phyloP scores from a whole-genome alignment of 768 basidiomycete genomes.

The Hortiboletus flavorubellus region DNA sequence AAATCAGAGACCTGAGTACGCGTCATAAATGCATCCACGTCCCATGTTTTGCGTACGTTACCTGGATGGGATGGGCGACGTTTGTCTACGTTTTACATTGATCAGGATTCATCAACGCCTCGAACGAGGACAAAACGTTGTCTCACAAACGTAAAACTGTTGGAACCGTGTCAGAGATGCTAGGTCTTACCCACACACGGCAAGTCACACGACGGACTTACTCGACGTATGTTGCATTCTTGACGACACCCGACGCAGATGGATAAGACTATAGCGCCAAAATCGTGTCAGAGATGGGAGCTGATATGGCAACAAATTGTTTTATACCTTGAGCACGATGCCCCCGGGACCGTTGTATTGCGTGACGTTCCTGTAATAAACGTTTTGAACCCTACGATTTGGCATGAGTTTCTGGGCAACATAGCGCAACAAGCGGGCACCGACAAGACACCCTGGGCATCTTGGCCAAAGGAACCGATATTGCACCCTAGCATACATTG shows the following conservation, averaged over 20 bases:
- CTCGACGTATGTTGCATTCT: constrained; percentile 11
- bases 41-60: neutral
- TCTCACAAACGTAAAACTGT: constrained; percentile 14
- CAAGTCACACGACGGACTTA: neutral
- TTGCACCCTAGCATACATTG: constrained; percentile 8
- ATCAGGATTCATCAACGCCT: neutral
- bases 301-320: neutral
- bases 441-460: neutral
- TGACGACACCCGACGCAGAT: constrained; percentile 6
- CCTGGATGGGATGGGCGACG: constrained; percentile 7
- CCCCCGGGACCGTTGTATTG: neutral
- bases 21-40: neutral
- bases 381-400: constrained; percentile 2
- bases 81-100: neutral
- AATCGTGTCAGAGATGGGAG: neutral
- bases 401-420: neutral
- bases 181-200: neutral
- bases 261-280: constrained; percentile 7
- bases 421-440: neutral
- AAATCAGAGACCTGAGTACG: neutral
- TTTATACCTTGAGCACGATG: constrained; percentile 9
- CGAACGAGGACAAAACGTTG: too few species aligned
- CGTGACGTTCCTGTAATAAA: constrained; percentile 11
- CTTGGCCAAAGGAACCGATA: constrained; percentile 11
- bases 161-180: neutral